A percentile compares a stretch with the other conserved stretches of the same genome.
These are phyloP conservation scores for Malassezia pachydermatis DNA, from an alignment of 1,284 basidiomycete species.

Conservation along the genomic window DNA sequence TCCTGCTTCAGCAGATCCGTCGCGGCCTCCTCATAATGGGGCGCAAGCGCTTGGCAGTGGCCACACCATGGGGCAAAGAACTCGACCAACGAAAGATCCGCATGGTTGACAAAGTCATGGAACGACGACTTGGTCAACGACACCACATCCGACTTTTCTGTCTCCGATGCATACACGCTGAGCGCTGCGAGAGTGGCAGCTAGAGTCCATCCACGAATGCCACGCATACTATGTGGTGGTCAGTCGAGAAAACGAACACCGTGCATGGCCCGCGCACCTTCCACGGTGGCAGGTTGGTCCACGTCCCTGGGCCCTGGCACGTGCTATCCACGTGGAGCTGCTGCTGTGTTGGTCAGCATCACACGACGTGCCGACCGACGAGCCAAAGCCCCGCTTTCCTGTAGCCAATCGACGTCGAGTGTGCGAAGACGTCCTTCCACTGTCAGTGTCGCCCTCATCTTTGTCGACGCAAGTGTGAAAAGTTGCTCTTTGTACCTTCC, in stretches of 20 bases:
- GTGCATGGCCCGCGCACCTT: background rate
- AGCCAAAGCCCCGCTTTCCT: no score
- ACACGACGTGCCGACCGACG: background rate
- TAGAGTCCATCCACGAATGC: conserved; percentile 10
- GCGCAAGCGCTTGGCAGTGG: conserved; percentile 61
- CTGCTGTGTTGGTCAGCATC: conserved; percentile 2
- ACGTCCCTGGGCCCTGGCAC: no score
- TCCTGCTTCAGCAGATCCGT: conserved; percentile 72
- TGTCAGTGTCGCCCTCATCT: no score
- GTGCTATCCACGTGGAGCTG: no score
- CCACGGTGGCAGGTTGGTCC: conserved; percentile 1
- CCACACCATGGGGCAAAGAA: conserved; percentile 82
- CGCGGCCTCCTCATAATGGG: conserved; percentile 86
- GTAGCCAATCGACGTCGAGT: no score
- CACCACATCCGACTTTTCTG: conserved; percentile 64
- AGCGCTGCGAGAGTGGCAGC: conserved; percentile 1
- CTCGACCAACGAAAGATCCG: conserved; percentile 75
- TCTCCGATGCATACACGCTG: conserved; percentile 5
- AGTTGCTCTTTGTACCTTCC: background rate
- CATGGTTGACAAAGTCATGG: conserved; percentile 59
- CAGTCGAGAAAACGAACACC: background rate
- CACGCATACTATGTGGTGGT: conserved; percentile 5
- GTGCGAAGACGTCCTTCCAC: no score
- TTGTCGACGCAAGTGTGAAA: background rate
- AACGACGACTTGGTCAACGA: conserved; percentile 65